Evolutionary conservation across 2,329 filamentous ascomycete genomes (phyloP).

Genomic region (Microthyrium microscopicum): DNA sequence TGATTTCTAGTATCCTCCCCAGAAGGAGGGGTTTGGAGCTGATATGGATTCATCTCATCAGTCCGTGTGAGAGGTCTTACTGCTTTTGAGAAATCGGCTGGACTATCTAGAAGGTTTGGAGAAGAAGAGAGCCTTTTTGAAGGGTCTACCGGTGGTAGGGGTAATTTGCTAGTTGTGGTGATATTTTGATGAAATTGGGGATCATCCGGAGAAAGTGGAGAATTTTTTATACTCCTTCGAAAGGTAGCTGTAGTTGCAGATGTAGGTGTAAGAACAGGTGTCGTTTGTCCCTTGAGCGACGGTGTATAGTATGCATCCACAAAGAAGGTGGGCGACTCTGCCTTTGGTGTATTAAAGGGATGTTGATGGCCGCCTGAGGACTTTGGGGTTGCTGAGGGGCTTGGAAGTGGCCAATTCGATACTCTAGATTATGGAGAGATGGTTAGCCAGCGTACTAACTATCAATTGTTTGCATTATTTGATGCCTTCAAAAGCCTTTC

Average conservation of each 20-base stretch:
- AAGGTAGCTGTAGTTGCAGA: slow-evolving; percentile 16
- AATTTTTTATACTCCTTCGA: slow-evolving; percentile 20
- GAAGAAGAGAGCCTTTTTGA: slow-evolving; percentile 43
- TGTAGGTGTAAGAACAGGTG: slow-evolving; percentile 25
- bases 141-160: slow-evolving; percentile 43
- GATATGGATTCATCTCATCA: slow-evolving; percentile 22
- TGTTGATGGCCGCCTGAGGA: slow-evolving; percentile 23
- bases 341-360: slow-evolving; percentile 28
- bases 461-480: no score
- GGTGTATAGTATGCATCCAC: slow-evolving; percentile 34
- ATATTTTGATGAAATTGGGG: slow-evolving; percentile 44
- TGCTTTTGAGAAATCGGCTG: no score
- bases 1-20: slow-evolving; percentile 38
- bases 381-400: slow-evolving; percentile 32
- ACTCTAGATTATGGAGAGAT: slow-evolving; percentile 15
- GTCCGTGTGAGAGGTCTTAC: not conserved
- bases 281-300: slow-evolving; percentile 22
- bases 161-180: slow-evolving; percentile 35
- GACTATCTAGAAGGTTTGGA: slow-evolving; percentile 26
- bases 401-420: slow-evolving; percentile 32
- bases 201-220: slow-evolving; percentile 20
- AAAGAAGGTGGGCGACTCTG: slow-evolving; percentile 27
- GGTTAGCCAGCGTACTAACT: slow-evolving; percentile 3
- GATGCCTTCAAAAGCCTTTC: slow-evolving; percentile 3
- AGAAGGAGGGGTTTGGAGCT: slow-evolving; percentile 46